Base-by-base conservation (phyloP, 2,329 filamentous ascomycete genomes). In the Zymoseptoria brevis region DNA sequence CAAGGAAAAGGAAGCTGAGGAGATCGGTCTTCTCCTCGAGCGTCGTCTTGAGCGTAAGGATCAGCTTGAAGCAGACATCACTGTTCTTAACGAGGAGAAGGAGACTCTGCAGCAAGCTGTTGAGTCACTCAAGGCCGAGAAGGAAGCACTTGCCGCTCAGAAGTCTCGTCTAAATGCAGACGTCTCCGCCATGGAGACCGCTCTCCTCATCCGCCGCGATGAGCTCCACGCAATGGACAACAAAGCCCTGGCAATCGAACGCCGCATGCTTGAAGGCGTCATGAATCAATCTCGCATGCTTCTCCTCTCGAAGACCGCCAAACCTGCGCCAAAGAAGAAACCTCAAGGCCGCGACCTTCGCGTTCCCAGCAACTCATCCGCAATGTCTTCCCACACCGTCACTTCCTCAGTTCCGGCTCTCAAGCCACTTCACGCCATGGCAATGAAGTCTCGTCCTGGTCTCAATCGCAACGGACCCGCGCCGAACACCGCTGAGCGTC, bases 281-380 rank as follows among this genome's bases (percentile, higher is more conserved):
- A 95, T 99, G 77, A 92, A 97, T 68, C 93, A 97, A 72, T 96
- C 93, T 19, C 88, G 93, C 6, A 86, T 93, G 24, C 81, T 96
- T n/a, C 83, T 97, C 59, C 88, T 94, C 78, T 80, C 85, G 65
- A 87, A 89, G 76, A 69, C 69, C 7, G 77, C 82, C 57, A 69
- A 72, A 69, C 35, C 76, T 73, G 69, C 72, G 70, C 61, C 58
- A 5, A 71, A 73, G 65, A 77, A 79, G 65, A 75, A 76, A 51
- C 64, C 61, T n/a, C 64, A 69, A 60, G 69, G 71, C 35, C 70
- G 71, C 19, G 71, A 74, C 60, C 69, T 74, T 73, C 83, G 73
- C 60, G 55, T 75, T 64, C 64, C 66, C 56, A 69, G 68, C 65
- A 62, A 72, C 63, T 62, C 73, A 66, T 70, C 73, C 1, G 78